Conservation (phyloP, 116 monocot species). For the Zostera marina region DNA sequence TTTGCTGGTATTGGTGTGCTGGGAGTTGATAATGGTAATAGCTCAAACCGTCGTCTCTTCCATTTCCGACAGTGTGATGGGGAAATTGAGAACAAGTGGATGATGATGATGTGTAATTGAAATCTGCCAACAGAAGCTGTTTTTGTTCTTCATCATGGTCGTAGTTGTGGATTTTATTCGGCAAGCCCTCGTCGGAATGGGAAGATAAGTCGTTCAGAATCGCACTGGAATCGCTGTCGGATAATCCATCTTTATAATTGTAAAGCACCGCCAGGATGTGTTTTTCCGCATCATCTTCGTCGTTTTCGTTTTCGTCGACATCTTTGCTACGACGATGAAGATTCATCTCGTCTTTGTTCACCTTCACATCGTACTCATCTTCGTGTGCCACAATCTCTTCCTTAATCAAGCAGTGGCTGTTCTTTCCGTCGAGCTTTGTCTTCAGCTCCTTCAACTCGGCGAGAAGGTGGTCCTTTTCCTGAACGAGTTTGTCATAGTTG, state of each 20-base stretch:
- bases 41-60: background rate
- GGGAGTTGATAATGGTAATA: background rate
- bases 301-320: background rate
- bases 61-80: background rate
- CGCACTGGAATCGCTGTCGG: constrained; percentile 52
- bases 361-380: constrained; percentile 8
- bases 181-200: background rate
- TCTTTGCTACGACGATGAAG: no score
- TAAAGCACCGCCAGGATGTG: no score
- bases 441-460: constrained; percentile 43
- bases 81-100: constrained; percentile 2
- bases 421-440: constrained; percentile 21
- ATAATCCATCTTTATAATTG: constrained; percentile 42
- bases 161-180: background rate
- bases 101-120: constrained; percentile 2
- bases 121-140: constrained; percentile 4
- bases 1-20: background rate
- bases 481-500: constrained; percentile 34
- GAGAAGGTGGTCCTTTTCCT: constrained; percentile 29
- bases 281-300: constrained; percentile 6
- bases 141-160: background rate
- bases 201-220: constrained; percentile 18
- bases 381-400: constrained; percentile 12
- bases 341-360: no score
- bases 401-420: constrained; percentile 11